Conservation (phyloP, 1,284 basidiomycete species). For the Sparassis latifolia region DNA sequence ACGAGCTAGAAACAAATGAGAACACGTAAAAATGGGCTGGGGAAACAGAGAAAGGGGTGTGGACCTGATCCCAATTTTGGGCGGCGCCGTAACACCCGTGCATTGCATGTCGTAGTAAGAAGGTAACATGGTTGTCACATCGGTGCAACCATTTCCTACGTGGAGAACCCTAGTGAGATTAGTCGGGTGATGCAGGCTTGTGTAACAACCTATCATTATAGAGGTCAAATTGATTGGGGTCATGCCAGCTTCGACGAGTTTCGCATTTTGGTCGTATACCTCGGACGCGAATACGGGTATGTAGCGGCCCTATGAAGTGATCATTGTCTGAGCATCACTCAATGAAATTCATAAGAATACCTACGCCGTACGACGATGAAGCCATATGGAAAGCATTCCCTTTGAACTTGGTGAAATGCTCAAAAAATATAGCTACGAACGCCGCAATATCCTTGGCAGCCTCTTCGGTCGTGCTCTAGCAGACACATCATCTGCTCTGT, state of each 20-base stretch:
- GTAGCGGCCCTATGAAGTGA: constrained; percentile 61
- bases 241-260: constrained; percentile 49
- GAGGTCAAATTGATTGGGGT: constrained; percentile 76
- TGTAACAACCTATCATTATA: constrained; percentile 59
- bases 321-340: background rate
- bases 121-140: constrained; percentile 17
- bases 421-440: constrained; percentile 72
- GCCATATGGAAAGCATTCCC: constrained; percentile 67
- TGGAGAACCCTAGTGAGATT: no score
- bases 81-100: constrained; percentile 19
- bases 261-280: constrained; percentile 74
- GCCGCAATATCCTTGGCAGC: constrained; percentile 65
- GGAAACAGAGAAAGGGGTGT: no score
- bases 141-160: constrained; percentile 41
- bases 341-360: background rate
- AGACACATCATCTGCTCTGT: background rate
- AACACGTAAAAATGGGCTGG: no score
- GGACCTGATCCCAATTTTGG: constrained; percentile 18
- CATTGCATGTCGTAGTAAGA: constrained; percentile 31
- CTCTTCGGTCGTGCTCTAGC: constrained; percentile 25
- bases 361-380: constrained; percentile 66
- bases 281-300: constrained; percentile 78
- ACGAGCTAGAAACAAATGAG: constrained; percentile 15
- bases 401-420: constrained; percentile 63
- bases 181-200: background rate